Evolutionary conservation across 1,284 basidiomycete species (phyloP), one percentile per base, ranked within the genome.

Genomic region (Rhodotorula sp.): DNA sequence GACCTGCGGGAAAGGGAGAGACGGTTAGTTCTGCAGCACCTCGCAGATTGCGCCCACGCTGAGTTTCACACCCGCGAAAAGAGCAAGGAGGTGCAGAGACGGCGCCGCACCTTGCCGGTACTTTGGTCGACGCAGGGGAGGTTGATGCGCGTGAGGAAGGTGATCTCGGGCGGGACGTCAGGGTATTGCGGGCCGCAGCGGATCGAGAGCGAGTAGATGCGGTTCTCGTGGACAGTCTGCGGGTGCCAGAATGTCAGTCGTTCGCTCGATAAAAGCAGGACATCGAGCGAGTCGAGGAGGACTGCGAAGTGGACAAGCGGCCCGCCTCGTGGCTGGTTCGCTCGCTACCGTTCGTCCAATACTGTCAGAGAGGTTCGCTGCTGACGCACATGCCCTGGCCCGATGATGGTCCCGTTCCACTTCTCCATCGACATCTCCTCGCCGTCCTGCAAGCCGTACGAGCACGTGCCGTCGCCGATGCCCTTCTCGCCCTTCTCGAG

Each of bases 401-500:
- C 96, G 73, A 99, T 92, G 83, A 99, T 95, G 18, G 96, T 99
- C 52, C 94, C 95, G 79, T 96, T 98, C 95, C 95, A 99, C 80
- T 94, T 86, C 82, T 88, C 91, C 95, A 99, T 98, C 85, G 57
- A 62, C 81, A 94, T 89, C 84, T 95, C 93, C 79, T 96, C 93
- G 76, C 88, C 82, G 81, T 95, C 91, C 81, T 91, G 91, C 68
- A 96, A 84, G 66, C 94, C 94, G 78, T 98, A 98, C 44, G 92
- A 94, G 83, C 93, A 96, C 48, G 90, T 77, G 26, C 94, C 95
- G 83, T 98, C 95, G 73, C 95, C 95, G 79, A 99, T 93, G 59
- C 96, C 95, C 82, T 99, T 99, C 85, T 99, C 95, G 77, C 96
- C 95, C 83, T 98, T 98, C 83, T 99, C 95, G 75, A 99, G 89